Evolutionary conservation across 2,329 filamentous ascomycete species (phyloP).

Genomic region (Rhytidhysteron rufulum): DNA sequence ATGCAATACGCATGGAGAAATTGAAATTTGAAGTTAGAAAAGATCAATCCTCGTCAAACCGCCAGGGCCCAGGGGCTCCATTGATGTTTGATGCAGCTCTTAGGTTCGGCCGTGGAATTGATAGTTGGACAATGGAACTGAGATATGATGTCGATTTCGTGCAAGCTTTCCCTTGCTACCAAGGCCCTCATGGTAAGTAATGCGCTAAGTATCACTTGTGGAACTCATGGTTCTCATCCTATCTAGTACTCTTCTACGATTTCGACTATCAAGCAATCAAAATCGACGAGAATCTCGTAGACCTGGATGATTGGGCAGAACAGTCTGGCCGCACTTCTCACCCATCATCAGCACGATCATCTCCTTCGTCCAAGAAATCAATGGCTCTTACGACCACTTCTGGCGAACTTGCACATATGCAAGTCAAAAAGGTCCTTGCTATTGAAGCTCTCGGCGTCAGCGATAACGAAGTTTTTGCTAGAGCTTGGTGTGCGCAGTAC

Average conservation of each 20-base stretch:
- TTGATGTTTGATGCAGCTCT: constrained; percentile 37
- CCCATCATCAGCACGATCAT: constrained; percentile 27
- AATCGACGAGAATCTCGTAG: constrained; percentile 60
- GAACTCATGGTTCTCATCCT: neutral
- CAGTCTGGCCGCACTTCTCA: constrained; percentile 28
- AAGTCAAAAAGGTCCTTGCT: constrained; percentile 62
- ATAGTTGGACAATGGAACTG: constrained; percentile 37
- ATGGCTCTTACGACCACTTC: constrained; percentile 18
- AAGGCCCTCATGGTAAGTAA: constrained; percentile 37
- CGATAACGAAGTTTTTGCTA: constrained; percentile 72
- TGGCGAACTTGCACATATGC: constrained; percentile 24
- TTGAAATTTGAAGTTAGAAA: constrained; percentile 54
- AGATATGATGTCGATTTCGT: constrained; percentile 40
- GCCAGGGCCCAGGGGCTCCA: constrained; percentile 26
- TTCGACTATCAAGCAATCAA: constrained; percentile 59
- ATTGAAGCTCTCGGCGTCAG: constrained; percentile 69
- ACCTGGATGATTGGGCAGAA: constrained; percentile 61
- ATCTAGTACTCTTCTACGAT: constrained; percentile 63
- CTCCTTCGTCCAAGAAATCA: constrained; percentile 25
- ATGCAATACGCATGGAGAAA: constrained; percentile 67
- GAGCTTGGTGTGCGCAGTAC: constrained; percentile 75
- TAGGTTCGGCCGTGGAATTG: constrained; percentile 37
- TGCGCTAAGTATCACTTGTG: neutral
- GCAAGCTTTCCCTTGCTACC: constrained; percentile 38
- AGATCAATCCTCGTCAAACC: constrained; percentile 26